Evolutionary conservation across 2,329 filamentous ascomycete species (phyloP).

Genomic region (Ceratocystis huliohia): DNA sequence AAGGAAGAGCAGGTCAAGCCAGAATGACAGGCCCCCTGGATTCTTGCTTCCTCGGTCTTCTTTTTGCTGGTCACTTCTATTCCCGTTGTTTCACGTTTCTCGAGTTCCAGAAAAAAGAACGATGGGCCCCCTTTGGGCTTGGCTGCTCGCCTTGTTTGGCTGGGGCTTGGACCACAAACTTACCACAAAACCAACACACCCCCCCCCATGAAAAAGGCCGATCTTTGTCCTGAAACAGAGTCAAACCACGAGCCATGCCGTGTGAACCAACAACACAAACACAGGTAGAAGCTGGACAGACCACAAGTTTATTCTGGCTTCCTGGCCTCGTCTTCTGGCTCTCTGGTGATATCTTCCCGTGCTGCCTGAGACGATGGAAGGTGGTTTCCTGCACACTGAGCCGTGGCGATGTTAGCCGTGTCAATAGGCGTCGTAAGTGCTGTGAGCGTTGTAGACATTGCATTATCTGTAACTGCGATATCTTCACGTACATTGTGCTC

Average conservation of each 20-base stretch:
- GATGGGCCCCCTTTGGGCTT: neutral
- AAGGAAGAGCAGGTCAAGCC: neutral
- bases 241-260: neutral
- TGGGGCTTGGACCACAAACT: neutral
- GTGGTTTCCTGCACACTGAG: too few species aligned
- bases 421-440: too few species aligned
- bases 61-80: neutral
- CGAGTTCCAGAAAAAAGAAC: neutral
- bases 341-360: too few species aligned
- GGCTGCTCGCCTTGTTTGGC: too few species aligned
- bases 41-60: neutral
- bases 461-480: too few species aligned
- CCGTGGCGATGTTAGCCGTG: too few species aligned
- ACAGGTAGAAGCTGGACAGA: too few species aligned
- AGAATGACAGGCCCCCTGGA: neutral
- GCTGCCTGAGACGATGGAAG: too few species aligned
- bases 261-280: too few species aligned
- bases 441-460: too few species aligned
- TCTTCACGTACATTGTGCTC: too few species aligned
- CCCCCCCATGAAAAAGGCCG: neutral
- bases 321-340: neutral
- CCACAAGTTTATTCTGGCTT: neutral
- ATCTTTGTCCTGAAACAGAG: constrained; percentile 7
- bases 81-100: constrained; percentile 3
- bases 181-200: neutral